Base-by-base conservation (phyloP, 768 basidiomycete species). In the Tricholoma sp. region DNA sequence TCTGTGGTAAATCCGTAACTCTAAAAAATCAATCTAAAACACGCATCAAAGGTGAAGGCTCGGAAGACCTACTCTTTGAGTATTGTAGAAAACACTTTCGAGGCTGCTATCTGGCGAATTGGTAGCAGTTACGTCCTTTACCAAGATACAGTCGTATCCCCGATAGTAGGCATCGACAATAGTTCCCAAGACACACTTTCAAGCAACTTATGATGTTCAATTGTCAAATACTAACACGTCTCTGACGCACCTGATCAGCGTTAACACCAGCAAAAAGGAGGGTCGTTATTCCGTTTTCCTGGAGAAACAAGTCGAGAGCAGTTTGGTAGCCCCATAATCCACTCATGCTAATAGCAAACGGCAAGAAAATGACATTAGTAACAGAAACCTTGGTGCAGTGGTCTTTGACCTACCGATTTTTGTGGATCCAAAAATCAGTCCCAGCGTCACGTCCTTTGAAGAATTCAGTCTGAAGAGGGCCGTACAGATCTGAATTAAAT, bases 381-480 rank as follows among this genome's bases (percentile, higher is more conserved):
- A 41, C n/a, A 17, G 12, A 13, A 49, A 15, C 36, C 34, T 28
- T 54, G 15, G 15, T 6, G 37, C 33, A 41, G 9, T 44, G 18
- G 10, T 28, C 58, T 44, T n/a, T 8, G 11, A 57, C 34, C 29
- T 39, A 82, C 84, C 85, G 71, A 67, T 87, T 88, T 68, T 87
- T 88, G 66, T 87, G 81, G 51, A 88, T 82, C 85, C 85, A 87
- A 58, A 85, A 76, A 66, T 88, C 85, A 9, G 82, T 84, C 0
- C 84, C 84, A 6, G 66, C 70, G 11, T 76, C 69, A 57, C 74
- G 69, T 15, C 85, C 85, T 50, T 77, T 72, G 53, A 79, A 47
- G 61, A 78, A 86, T 58, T 80, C 75, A 0, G 68, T 71, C 58
- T 86, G 84, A 33, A 88, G 71, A 8, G 84, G 84, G 0, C 81